Evolutionary conservation across 495 filamentous ascomycete species (phyloP).

Genomic region (Sphaerosporella brunnea): DNA sequence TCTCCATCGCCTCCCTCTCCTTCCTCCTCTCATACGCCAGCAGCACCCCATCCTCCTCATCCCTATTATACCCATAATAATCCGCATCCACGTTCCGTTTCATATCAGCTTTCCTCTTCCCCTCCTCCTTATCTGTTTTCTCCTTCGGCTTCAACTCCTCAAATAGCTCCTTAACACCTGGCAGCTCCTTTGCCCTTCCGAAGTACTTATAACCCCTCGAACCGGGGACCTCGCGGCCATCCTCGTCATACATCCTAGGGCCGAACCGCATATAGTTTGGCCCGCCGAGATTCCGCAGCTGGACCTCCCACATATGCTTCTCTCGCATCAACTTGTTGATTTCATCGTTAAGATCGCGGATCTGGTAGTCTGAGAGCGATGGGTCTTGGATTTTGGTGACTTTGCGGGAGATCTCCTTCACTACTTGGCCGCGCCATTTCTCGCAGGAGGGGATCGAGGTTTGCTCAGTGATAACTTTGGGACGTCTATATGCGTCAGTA

Average conservation of each 20-base stretch:
- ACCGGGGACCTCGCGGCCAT: slow-evolving; percentile 77
- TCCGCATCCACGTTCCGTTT: slow-evolving; percentile 74
- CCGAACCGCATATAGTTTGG: slow-evolving; percentile 95
- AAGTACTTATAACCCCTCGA: slow-evolving; percentile 49
- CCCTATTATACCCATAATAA: slow-evolving; percentile 88
- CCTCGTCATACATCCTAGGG: slow-evolving; percentile 73
- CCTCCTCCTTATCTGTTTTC: slow-evolving; percentile 41
- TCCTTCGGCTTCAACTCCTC: slow-evolving; percentile 52
- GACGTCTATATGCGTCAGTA: slow-evolving; percentile 33
- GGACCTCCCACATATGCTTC: slow-evolving; percentile 96
- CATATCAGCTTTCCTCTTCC: slow-evolving; percentile 44
- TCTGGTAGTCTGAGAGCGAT: slow-evolving; percentile 71
- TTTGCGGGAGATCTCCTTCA: slow-evolving; percentile 94
- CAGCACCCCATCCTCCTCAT: slow-evolving; percentile 79
- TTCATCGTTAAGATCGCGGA: slow-evolving; percentile 95
- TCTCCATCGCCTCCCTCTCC: slow-evolving; percentile 63
- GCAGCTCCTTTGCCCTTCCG: slow-evolving; percentile 74
- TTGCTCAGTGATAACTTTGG: slow-evolving; percentile 68
- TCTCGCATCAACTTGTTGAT: slow-evolving; percentile 98
- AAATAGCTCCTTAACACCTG: slow-evolving; percentile 93
- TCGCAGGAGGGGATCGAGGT: slow-evolving; percentile 74
- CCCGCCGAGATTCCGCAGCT: slow-evolving; percentile 81
- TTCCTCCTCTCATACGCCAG: slow-evolving; percentile 65
- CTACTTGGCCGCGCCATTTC: slow-evolving; percentile 94
- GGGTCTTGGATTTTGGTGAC: slow-evolving; percentile 84